Evolutionary conservation across 1,139 yeast genomes (phyloP), one percentile per base, ranked within the genome.

Genomic region (Pichia sp.): DNA sequence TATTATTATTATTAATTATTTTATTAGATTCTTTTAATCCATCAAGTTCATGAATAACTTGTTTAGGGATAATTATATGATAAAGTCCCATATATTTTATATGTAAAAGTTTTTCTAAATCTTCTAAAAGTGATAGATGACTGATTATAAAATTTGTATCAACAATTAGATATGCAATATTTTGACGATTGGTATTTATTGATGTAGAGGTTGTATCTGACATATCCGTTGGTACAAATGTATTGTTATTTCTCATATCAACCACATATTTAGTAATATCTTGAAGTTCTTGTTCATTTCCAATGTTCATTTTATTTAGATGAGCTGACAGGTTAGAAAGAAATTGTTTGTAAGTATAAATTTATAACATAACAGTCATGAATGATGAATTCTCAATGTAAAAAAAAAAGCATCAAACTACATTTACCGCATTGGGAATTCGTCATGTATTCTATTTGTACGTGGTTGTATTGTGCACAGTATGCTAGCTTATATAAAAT

Each of bases 111-210:
- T 57, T 56, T 7, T 73, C 65, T 35, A 88, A 61, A 1, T 71
- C 73, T 45, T 81, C 77, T 4, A 87, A 56, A 1, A 85, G 66
- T 30, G 71, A 63, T 45, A 86, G 65, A 62, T 86, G 88, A 1
- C 87, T 76, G 7, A 88, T 66, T 10, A 84, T 69, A 60, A 87
- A 86, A 62, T 88, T 88, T 2, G 96, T 88, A 62, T 88, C 96
- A 1, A 86, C 69, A 0, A 87, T 79, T 48, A 87, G 66, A 9
- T 66, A 62, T 11, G 62, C 56, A 40, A 36, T 46, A 26, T 40
- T 31, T 38, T 11, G 26, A 5, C 3, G 7, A 7, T 4, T 9
- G 10, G 7, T n/a, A 6, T 30, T 35, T 25, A 7, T 39, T 26
- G n/a, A 6, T 36, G 26, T 8, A 31, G 32, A 31, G 11, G 25